Base-by-base conservation (phyloP, 2,329 filamentous ascomycete genomes). In the Alternaria angustiovoidea region DNA sequence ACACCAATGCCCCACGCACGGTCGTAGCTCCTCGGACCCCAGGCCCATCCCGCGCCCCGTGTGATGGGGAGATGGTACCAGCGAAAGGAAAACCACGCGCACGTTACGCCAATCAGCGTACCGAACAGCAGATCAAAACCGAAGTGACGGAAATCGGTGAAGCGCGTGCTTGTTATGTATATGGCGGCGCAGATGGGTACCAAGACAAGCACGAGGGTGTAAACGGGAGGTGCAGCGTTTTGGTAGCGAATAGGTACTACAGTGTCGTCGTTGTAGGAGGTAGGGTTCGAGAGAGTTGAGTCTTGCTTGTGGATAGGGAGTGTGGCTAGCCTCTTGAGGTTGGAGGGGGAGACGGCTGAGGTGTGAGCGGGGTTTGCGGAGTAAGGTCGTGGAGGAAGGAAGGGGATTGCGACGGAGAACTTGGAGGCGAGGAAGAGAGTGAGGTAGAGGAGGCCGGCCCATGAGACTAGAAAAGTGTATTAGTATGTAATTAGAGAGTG, bases 121-220 rank as follows among this genome's bases (percentile, higher is more conserved):
- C 94, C 94, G 64, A 91, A 92, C 2, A 97, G 80, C 66, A 97
- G 91, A 66, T 98, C 94, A 75, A 97, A 94, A n/a, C 90, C 93
- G 75, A 94, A 91, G 78, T 98, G 94, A 39, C 92, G 88, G 81
- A 90, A 96, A 77, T 97, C 90, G 61, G 90, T 93, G 86, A 90
- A 98, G 11, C 94, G 90, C 1, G 92, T 94, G 28, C 89, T 87
- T n/a, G 90, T 85, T 63, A 97, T 91, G 80, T 93, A 97, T 64
- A 93, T 86, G 5, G 93, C 90, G 1, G 87, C 82, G 57, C 88
- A 90, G 65, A 93, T 86, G 2, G 94, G 94, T 1, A 92, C 78
- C 18, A 93, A 81, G 2, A 88, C 85, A 34, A 94, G 76, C 44
- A 89, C 81, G 12, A 96, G 83, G 2, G 95, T 88, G 73, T 93